Evolutionary conservation across 192 early-diverging fungal species (phyloP).

Genomic region (Geosiphon pyriformis): DNA sequence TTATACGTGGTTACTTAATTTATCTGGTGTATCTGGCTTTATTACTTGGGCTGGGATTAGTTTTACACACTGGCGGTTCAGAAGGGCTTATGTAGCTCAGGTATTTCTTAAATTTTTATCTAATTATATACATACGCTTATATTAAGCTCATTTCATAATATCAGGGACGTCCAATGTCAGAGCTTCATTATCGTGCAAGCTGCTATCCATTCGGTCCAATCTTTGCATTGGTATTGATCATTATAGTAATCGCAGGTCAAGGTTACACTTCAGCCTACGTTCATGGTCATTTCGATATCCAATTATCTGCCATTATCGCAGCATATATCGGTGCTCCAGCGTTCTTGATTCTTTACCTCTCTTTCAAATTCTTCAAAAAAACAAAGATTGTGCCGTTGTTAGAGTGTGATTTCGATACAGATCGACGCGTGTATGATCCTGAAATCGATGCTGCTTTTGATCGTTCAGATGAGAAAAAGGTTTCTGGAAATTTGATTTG

Average conservation of each 20-base stretch:
- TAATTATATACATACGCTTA: too few relatives aligned
- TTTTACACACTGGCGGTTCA: conserved; percentile 80
- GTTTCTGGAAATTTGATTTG: neutral
- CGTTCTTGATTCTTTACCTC: conserved; percentile 56
- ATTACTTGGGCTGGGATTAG: conserved; percentile 86
- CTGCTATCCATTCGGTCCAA: conserved; percentile 69
- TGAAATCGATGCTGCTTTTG: neutral
- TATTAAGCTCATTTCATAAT: neutral
- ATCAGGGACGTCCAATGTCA: conserved; percentile 21
- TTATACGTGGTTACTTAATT: conserved; percentile 62
- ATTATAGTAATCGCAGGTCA: conserved; percentile 58
- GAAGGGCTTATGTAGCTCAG: conserved; percentile 72
- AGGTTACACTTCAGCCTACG: conserved; percentile 45
- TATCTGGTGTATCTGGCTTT: conserved; percentile 75
- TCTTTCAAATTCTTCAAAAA: conserved; percentile 61
- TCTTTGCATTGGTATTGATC: conserved; percentile 64
- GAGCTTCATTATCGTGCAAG: conserved; percentile 72
- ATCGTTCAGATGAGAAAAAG: neutral
- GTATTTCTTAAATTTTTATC: conserved; percentile 41
- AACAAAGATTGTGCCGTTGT: conserved; percentile 55
- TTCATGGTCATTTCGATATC: conserved; percentile 43
- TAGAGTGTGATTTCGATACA: conserved; percentile 54
- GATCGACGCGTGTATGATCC: neutral
- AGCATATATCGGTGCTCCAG: conserved; percentile 54
- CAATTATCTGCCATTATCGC: conserved; percentile 32